Evolutionary conservation across 2,329 filamentous ascomycete species (phyloP), one percentile per base, ranked within the genome.

Genomic region (Clonostachys rhizophaga): DNA sequence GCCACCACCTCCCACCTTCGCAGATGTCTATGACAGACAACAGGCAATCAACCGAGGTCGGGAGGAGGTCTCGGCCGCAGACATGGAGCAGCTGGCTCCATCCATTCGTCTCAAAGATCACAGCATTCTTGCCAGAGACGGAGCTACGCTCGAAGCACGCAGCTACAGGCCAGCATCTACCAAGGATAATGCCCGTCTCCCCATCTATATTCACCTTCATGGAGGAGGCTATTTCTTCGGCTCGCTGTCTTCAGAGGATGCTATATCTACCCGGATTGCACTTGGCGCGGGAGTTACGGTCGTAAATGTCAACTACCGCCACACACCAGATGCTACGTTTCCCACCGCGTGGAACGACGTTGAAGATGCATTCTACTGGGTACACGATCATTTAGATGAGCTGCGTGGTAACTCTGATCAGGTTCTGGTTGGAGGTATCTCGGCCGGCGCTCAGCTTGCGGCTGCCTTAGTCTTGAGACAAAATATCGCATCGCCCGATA

Each of bases 151-250:
- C 2, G 24, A 30, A 30, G 24, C 24, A 9, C 24, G 24, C 9
- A 30, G 24, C 9, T 30, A 30, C 24, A 30, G 24, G 24, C 24
- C 24, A 30, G 24, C 24, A 30, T 10, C 9, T 1, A 30, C 10
- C 24, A 8, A 30, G 24, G 24, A 30, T 30, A 30, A 30, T 30
- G 24, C 6, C 24, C 56, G 51, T 6, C 62, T 81, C 0, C 78
- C 79, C 0, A 59, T 80, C 1, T 77, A 73, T 47, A 58, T 77
- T 17, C 72, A 77, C 50, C 58, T 79, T 2, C 79, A 81, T 51
- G 78, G 79, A 5, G 78, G 78, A 4, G 78, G 77, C 0, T 84
- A 77, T 48, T 52, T 80, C 9, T 74, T 77, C n/a, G 81, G 81
- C 3, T 76, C 71, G 0, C 54, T 83, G 3, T 52, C 58, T 2